Evolutionary conservation across 202 grass and related monocot genomes (phyloP).

Genomic region (Setaria italica): DNA sequence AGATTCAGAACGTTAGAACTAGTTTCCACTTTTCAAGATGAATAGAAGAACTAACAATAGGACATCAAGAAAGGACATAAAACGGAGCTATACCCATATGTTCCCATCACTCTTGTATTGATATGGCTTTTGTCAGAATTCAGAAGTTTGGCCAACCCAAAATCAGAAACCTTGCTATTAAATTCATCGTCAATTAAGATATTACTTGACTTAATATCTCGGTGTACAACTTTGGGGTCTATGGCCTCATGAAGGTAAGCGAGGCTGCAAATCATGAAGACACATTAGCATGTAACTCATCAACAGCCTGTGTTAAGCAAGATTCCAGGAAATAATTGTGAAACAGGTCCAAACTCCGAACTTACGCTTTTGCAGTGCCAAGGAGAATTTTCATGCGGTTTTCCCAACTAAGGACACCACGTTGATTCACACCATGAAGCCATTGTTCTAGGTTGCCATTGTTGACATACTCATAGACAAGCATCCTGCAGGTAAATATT

Average conservation of each 20-base stretch:
- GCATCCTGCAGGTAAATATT: slow-evolving; percentile 69
- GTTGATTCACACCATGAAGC: slow-evolving; percentile 82
- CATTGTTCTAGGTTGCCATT: slow-evolving; percentile 97
- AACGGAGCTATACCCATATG: slow-evolving; percentile 73
- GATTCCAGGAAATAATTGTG: slow-evolving; percentile 29
- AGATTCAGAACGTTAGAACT: slow-evolving; percentile 46
- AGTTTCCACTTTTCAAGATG: neutral
- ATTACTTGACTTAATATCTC: slow-evolving; percentile 97
- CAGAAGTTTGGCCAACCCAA: slow-evolving; percentile 93
- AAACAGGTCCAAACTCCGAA: slow-evolving; percentile 22
- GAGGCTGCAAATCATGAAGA: slow-evolving; percentile 61
- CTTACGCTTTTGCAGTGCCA: slow-evolving; percentile 97
- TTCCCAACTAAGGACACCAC: slow-evolving; percentile 85
- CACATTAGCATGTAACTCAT: slow-evolving; percentile 35
- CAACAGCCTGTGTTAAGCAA: neutral
- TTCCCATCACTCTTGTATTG: slow-evolving; percentile 97
- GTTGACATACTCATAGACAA: slow-evolving; percentile 98
- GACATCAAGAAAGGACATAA: neutral
- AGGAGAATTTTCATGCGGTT: slow-evolving; percentile 87
- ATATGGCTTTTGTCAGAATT: slow-evolving; percentile 86
- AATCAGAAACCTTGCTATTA: slow-evolving; percentile 96
- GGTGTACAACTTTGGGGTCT: slow-evolving; percentile 92
- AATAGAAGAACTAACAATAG: slow-evolving; percentile 21
- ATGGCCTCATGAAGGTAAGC: slow-evolving; percentile 96
- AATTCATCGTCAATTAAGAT: slow-evolving; percentile 92